Evolutionary conservation across 2,329 filamentous ascomycete genomes (phyloP).

Genomic region (Arthroderma sp.): DNA sequence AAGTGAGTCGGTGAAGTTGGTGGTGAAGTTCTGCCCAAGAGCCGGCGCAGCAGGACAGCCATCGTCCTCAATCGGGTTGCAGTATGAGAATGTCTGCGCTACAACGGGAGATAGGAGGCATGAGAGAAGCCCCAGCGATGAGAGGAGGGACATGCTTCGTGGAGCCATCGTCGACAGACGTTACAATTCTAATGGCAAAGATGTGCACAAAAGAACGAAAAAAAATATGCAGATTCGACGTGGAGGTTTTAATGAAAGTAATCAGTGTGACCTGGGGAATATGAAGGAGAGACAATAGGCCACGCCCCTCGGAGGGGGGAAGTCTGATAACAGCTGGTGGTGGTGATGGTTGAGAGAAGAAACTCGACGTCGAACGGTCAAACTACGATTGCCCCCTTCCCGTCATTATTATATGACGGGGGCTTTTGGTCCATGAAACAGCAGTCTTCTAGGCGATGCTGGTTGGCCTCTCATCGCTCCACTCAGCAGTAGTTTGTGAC

Average conservation of each 20-base stretch:
- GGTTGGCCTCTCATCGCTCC: background rate
- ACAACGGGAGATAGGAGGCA: conserved; percentile 21
- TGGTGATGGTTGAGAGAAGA: background rate
- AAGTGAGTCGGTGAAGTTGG: conserved; percentile 40
- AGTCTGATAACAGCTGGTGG: conserved; percentile 1
- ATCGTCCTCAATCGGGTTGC: conserved; percentile 64
- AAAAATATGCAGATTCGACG: background rate
- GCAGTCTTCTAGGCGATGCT: background rate
- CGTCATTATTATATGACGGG: background rate
- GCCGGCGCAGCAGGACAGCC: conserved; percentile 61
- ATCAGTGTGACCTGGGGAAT: background rate
- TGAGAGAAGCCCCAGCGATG: conserved; percentile 20
- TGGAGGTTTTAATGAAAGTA: conserved; percentile 1
- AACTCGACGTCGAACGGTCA: background rate
- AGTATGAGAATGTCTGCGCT: conserved; percentile 66
- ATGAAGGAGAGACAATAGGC: conserved; percentile 2
- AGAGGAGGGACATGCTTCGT: conserved; percentile 14
- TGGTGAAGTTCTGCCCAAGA: conserved; percentile 38
- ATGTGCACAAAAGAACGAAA: conserved; percentile 1
- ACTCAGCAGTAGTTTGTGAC: background rate
- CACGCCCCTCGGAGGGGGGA: background rate
- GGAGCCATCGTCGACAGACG: conserved; percentile 6
- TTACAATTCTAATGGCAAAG: conserved; percentile 5
- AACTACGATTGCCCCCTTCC: background rate
- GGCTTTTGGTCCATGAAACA: conserved; percentile 2